Evolutionary conservation across 2,329 filamentous ascomycete genomes (phyloP), one percentile per base, ranked within the genome.

Genomic region (Paramyrothecium sp.): DNA sequence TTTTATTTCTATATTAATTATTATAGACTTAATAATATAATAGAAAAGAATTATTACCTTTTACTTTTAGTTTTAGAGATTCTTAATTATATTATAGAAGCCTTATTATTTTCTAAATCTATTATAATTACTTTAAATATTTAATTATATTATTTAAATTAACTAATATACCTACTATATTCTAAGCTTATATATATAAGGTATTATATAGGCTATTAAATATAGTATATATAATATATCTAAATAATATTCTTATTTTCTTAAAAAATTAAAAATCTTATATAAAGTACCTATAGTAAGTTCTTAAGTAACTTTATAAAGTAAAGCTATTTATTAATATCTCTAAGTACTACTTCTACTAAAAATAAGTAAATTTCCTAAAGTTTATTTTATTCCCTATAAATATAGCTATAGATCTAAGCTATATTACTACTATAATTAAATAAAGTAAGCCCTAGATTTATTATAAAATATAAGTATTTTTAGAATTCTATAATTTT

Each of bases 161-260:
- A 54, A 54, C 47, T 47, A 41, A 34, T 54, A 47, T 47, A 44
- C 17, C 13, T 47, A 54, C 26, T 44, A 54, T 54, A 38, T 34
- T 38, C 41, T 38, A 44, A 38, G 17, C 21, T 17, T 38, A 53
- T 26, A 13, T 26, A n/a, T 30, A 53, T 34, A 53, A 53, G 13
- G 16, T 17, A 38, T 19, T 38, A 38, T 26, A 53, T 13, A 53
- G 21, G 30, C 19, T 59, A 58, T 34, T 56, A 60, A 52, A 56
- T 59, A 58, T 59, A 52, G 56, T 58, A 48, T 58, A 61, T 30
- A 60, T 60, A 60, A 58, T 61, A 61, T 63, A 57, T 20, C 41
- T 54, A 47, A 19, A 47, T 54, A n/a, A n/a, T n/a, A n/a, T n/a
- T n/a, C n/a, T n/a, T n/a, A n/a, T n/a, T n/a, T n/a, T n/a, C n/a